Evolutionary conservation across 2,329 filamentous ascomycete genomes (phyloP).

Genomic region (Dothiorella sarmentorum): DNA sequence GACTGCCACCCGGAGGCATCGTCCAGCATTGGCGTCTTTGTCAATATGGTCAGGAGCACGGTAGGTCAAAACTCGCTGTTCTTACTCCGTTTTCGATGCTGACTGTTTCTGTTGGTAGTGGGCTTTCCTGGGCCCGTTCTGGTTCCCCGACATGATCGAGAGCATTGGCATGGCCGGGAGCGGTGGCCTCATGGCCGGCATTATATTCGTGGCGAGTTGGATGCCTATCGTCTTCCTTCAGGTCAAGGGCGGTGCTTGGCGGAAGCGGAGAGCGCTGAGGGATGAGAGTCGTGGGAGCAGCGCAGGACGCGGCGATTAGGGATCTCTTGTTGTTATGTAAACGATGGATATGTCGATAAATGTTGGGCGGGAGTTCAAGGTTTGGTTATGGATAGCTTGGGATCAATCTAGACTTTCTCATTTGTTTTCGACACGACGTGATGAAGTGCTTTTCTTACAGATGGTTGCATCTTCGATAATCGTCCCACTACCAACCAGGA

Average conservation of each 20-base stretch:
- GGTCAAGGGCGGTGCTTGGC: neutral
- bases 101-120: conserved; percentile 23
- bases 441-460: neutral
- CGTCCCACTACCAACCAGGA: neutral
- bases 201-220: conserved; percentile 25
- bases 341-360: neutral
- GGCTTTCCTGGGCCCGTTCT: conserved; percentile 43
- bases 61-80: neutral
- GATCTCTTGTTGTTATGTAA: neutral
- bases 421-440: neutral
- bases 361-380: neutral
- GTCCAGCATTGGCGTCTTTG: conserved; percentile 56
- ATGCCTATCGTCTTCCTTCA: conserved; percentile 28
- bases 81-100: neutral
- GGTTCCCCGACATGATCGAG: conserved; percentile 41
- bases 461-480: neutral
- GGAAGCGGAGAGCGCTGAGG: conserved; percentile 7
- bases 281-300: neutral
- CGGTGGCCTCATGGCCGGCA: conserved; percentile 36
- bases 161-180: conserved; percentile 35
- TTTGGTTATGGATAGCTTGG: neutral
- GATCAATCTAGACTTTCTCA: neutral
- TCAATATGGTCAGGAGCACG: conserved; percentile 54
- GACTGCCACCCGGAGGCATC: conserved; percentile 55
- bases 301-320: conserved; percentile 2